phyloP scores from a whole-genome alignment of 805 yeast genomes.

The Suhomyces faveliae region DNA sequence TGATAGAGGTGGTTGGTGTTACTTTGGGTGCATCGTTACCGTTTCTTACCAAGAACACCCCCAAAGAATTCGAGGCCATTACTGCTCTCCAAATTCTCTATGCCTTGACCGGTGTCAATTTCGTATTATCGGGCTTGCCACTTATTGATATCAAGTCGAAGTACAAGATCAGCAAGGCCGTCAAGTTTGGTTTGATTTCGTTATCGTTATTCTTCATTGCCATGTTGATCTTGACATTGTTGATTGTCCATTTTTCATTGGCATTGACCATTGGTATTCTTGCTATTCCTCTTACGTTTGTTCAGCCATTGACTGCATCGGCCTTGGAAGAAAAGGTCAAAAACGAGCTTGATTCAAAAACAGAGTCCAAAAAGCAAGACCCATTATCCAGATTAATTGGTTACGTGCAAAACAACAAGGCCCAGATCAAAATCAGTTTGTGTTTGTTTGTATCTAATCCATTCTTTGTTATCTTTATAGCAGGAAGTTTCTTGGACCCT shows the following conservation, averaged over 20 bases:
- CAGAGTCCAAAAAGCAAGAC: constrained; percentile 4
- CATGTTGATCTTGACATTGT: constrained; percentile 64
- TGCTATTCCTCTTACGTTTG: constrained; percentile 73
- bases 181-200: constrained; percentile 35
- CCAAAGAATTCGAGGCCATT: constrained; percentile 12
- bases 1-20: constrained; percentile 24
- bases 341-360: constrained; percentile 1
- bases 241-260: constrained; percentile 82
- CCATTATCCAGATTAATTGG: constrained; percentile 4
- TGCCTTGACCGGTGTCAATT: constrained; percentile 14
- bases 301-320: constrained; percentile 36
- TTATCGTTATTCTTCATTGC: constrained; percentile 58
- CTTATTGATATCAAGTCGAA: constrained; percentile 5
- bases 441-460: constrained; percentile 54
- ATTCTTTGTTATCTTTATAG: constrained; percentile 27
- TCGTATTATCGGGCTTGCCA: constrained; percentile 17
- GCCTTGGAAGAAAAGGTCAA: constrained; percentile 8
- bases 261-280: constrained; percentile 68
- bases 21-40: constrained; percentile 28
- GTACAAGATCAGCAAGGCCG: constrained; percentile 17
- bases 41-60: constrained; percentile 13
- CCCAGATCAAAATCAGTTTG: constrained; percentile 20
- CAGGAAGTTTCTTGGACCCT: constrained; percentile 27
- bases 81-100: constrained; percentile 17
- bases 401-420: constrained; percentile 10